These are phyloP conservation scores for Colletotrichum tamarilloi DNA, from an alignment of 2,329 filamentous ascomycete genomes.

Conservation along the genomic window DNA sequence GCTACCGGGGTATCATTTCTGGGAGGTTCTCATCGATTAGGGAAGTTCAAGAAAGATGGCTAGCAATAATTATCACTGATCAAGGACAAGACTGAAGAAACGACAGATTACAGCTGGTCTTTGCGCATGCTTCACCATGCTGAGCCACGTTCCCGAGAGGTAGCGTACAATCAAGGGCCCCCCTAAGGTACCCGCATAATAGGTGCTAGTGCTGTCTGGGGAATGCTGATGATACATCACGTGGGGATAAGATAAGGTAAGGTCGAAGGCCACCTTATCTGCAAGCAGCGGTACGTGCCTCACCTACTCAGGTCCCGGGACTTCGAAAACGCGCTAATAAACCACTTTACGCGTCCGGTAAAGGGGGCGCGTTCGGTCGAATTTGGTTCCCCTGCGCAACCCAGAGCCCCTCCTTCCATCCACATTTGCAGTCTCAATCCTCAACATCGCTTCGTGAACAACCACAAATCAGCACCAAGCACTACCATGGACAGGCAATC, in stretches of 20 bases:
- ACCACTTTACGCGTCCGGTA: conserved; percentile 32
- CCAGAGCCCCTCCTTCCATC: conserved; percentile 29
- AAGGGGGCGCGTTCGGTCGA: conserved; percentile 19
- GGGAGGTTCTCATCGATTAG: conserved; percentile 17
- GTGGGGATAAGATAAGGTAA: conserved; percentile 24
- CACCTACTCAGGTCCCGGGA: no score
- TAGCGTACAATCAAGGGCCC: neutral
- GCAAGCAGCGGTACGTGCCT: neutral
- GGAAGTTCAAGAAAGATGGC: conserved; percentile 1
- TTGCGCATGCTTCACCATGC: conserved; percentile 22
- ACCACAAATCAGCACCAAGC: neutral
- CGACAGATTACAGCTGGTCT: conserved; percentile 20
- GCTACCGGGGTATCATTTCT: conserved; percentile 65
- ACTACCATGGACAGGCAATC: conserved; percentile 84
- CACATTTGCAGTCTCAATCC: conserved; percentile 33
- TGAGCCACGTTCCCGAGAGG: conserved; percentile 26
- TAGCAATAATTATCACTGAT: conserved; percentile 12
- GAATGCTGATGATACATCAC: conserved; percentile 16
- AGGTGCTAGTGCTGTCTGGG: neutral
- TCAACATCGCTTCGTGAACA: conserved; percentile 22
- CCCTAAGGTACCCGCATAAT: conserved; percentile 12
- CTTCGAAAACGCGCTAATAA: conserved; percentile 5
- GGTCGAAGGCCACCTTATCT: neutral
- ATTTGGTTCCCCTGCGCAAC: conserved; percentile 27
- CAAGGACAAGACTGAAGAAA: neutral